A percentile compares a stretch with the other conserved stretches of the same genome.
Conservation (phyloP, 2,329 filamentous ascomycete species). For the Lizonia empirigonia region DNA sequence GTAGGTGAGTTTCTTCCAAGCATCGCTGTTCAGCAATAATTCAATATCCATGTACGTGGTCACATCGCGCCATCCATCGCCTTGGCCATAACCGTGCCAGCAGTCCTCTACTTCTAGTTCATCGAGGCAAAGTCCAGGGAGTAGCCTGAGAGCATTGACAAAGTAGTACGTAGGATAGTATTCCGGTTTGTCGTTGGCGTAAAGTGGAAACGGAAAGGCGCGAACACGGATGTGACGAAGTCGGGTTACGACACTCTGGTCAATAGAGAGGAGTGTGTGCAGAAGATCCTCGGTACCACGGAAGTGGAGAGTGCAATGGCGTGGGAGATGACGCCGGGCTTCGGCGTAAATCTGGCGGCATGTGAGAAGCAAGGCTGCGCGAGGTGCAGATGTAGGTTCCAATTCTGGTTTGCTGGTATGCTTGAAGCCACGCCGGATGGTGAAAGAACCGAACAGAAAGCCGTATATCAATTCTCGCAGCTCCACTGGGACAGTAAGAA, state of each 20-base stretch:
- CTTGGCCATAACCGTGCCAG: slow-evolving; percentile 44
- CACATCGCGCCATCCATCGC: slow-evolving; percentile 43
- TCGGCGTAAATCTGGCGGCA: slow-evolving; percentile 39
- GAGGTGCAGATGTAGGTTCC: slow-evolving; percentile 22
- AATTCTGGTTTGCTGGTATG: slow-evolving; percentile 12
- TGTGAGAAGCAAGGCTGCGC: slow-evolving; percentile 39
- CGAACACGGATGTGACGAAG: slow-evolving; percentile 41
- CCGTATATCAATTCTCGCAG: slow-evolving; percentile 43
- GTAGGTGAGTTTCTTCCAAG: slow-evolving; percentile 43
- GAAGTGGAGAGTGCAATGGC: slow-evolving; percentile 41
- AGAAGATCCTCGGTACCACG: slow-evolving; percentile 43
- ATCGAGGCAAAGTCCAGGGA: slow-evolving; percentile 42
- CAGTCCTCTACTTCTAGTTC: slow-evolving; percentile 42
- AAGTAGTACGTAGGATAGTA: slow-evolving; percentile 45
- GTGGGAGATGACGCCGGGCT: slow-evolving; percentile 42
- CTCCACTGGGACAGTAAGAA: slow-evolving; percentile 42
- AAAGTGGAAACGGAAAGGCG: slow-evolving; percentile 43
- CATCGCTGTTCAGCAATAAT: slow-evolving; percentile 37
- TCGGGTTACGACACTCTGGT: slow-evolving; percentile 39
- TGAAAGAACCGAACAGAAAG: slow-evolving; percentile 41
- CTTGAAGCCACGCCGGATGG: slow-evolving; percentile 37
- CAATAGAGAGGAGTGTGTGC: slow-evolving; percentile 38
- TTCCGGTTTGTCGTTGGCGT: slow-evolving; percentile 27
- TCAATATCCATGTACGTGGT: slow-evolving; percentile 46
- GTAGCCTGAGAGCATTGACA: slow-evolving; percentile 36